Conservation (phyloP, 2,329 filamentous ascomycete genomes). For the Phyllosticta ampelicida region DNA sequence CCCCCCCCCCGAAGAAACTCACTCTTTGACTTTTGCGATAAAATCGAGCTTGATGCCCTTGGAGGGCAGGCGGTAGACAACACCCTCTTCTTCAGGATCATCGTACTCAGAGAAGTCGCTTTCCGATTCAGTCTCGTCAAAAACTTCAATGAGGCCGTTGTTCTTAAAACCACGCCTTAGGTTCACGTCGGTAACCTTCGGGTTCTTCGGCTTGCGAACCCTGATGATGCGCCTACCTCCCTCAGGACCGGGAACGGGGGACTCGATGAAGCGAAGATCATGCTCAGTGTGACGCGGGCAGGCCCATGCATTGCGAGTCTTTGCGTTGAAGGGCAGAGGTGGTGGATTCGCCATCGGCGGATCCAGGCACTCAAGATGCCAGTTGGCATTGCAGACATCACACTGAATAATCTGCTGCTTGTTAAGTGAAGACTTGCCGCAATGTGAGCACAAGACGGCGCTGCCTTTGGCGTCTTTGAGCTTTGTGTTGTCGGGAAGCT, state of each 20-base stretch:
- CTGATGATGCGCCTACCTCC: constrained; percentile 16
- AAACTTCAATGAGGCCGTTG: constrained; percentile 37
- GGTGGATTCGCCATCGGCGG: constrained; percentile 74
- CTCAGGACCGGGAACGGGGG: constrained; percentile 13
- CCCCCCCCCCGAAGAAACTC: constrained; percentile 14
- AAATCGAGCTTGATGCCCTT: constrained; percentile 45
- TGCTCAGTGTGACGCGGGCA: constrained; percentile 83
- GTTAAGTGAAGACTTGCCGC: constrained; percentile 53
- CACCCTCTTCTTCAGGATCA: constrained; percentile 27
- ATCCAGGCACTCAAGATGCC: constrained; percentile 88
- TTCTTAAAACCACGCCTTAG: constrained; percentile 51
- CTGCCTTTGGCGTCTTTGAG: constrained; percentile 63
- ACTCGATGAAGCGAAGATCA: constrained; percentile 48
- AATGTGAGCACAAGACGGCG: constrained; percentile 65
- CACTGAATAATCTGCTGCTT: constrained; percentile 73
- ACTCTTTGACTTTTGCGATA: constrained; percentile 48
- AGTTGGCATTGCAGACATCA: constrained; percentile 69
- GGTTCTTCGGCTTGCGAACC: constrained; percentile 39
- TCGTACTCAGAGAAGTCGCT: constrained; percentile 34
- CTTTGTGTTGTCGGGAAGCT: constrained; percentile 41
- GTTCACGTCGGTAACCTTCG: constrained; percentile 36
- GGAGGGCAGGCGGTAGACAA: constrained; percentile 34
- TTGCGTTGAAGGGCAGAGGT: constrained; percentile 37
- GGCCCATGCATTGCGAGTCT: constrained; percentile 63
- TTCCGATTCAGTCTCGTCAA: constrained; percentile 33